phyloP scores from a whole-genome alignment of 2,329 filamentous ascomycete species.

The Ophiostoma ulmi region DNA sequence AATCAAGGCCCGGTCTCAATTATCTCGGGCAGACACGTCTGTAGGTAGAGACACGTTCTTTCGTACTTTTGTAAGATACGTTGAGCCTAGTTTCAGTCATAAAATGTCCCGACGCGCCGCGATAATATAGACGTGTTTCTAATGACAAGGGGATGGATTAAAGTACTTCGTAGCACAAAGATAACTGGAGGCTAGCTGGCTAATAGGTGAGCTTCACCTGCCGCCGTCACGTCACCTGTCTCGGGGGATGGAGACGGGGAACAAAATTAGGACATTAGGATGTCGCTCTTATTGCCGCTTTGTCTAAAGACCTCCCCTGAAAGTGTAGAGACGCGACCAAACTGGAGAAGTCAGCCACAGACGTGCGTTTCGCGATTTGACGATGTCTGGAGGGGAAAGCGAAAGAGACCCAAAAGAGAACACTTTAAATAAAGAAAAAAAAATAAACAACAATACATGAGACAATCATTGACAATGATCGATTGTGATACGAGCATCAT shows the following conservation, averaged over 20 bases:
- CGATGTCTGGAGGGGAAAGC: background rate
- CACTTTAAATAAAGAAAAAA: background rate
- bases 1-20: background rate
- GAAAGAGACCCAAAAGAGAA: background rate
- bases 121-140: slow-evolving; percentile 3
- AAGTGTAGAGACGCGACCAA: slow-evolving; percentile 4
- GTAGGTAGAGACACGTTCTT: background rate
- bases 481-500: slow-evolving; percentile 1
- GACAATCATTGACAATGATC: background rate
- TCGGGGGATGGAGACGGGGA: background rate
- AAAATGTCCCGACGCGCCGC: slow-evolving; percentile 1
- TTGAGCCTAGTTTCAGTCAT: background rate
- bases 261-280: background rate
- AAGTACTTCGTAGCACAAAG: background rate
- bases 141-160: background rate
- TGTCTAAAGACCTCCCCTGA: background rate
- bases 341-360: background rate
- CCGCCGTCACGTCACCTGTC: slow-evolving; percentile 11
- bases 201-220: background rate
- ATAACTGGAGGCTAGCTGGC: background rate
- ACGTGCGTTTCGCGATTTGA: background rate
- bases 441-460: background rate
- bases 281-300: background rate
- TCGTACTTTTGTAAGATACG: background rate
- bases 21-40: background rate